These are phyloP conservation scores for Dictyostelium firmibasis DNA, from an alignment of 78 protist species.

Conservation along the genomic window DNA sequence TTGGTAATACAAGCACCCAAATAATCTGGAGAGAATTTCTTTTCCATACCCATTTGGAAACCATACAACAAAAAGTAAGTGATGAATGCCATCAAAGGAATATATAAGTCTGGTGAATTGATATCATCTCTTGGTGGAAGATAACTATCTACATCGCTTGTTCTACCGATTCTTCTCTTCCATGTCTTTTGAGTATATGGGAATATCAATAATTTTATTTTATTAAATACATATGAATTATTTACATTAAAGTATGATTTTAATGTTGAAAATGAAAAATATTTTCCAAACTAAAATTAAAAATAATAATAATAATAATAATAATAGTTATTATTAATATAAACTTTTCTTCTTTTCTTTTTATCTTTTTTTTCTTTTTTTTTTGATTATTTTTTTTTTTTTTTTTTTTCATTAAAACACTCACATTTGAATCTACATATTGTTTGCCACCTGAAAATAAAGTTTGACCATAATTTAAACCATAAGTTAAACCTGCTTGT, in stretches of 20 bases:
- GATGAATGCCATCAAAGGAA: constrained; percentile 91
- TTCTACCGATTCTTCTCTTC: constrained; percentile 69
- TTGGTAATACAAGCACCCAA: constrained; percentile 63
- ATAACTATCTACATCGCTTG: constrained; percentile 38
- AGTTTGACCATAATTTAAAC: constrained; percentile 60
- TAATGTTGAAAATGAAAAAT: constrained; percentile 70
- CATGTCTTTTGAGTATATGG: constrained; percentile 86
- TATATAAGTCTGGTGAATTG: constrained; percentile 92
- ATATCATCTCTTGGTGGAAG: constrained; percentile 89
- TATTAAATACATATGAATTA: constrained; percentile 86
- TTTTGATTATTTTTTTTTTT: neutral
- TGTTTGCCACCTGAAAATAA: constrained; percentile 68
- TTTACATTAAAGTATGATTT: constrained; percentile 88
- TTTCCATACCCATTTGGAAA: constrained; percentile 69
- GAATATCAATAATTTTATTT: constrained; percentile 79
- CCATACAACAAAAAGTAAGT: constrained; percentile 88
- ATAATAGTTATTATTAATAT: neutral
- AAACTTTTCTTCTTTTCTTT: neutral
- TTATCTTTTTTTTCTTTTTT: neutral
- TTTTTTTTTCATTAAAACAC: neutral
- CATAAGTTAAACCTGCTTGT: constrained; percentile 66
- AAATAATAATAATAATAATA: neutral
- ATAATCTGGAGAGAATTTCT: constrained; percentile 77
- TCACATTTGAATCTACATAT: constrained; percentile 73
- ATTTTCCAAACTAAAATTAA: constrained; percentile 59